Percentiles rank a stretch among this genome's conserved stretches.
Evolutionary conservation across 1,284 basidiomycete species (phyloP).

Genomic region (Mycena citricolor): DNA sequence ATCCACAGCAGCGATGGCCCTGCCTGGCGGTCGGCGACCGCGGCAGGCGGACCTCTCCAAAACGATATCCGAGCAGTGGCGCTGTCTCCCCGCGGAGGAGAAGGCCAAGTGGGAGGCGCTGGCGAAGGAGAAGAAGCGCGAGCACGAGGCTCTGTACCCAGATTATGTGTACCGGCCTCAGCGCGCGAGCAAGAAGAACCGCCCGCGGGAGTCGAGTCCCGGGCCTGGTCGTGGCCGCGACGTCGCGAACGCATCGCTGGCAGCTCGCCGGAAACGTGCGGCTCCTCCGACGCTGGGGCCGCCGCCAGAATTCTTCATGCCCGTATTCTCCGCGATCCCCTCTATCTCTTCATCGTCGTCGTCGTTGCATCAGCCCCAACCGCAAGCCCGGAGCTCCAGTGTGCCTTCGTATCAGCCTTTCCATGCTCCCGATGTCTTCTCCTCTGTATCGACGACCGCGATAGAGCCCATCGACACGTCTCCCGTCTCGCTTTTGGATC

Average conservation of each 20-base stretch:
- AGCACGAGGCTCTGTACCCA: conserved; percentile 25
- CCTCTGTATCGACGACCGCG: background rate
- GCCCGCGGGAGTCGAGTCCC: no score
- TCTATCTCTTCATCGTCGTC: background rate
- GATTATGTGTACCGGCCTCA: conserved; percentile 22
- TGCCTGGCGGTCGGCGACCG: conserved; percentile 36
- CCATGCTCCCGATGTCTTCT: conserved; percentile 60
- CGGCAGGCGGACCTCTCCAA: conserved; percentile 24
- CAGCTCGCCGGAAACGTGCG: no score
- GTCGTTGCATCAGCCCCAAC: conserved; percentile 1
- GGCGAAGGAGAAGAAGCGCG: conserved; percentile 25
- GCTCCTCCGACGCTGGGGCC: no score
- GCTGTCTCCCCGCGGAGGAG: conserved; percentile 25
- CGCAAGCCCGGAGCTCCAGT: conserved; percentile 51
- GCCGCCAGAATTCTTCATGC: no score
- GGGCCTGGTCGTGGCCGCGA: conserved; percentile 15
- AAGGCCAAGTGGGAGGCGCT: conserved; percentile 25
- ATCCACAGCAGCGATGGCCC: no score
- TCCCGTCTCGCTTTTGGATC: conserved; percentile 1
- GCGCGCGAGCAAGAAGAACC: conserved; percentile 15
- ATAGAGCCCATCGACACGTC: background rate
- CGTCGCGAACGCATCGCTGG: conserved; percentile 22
- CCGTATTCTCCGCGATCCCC: no score
- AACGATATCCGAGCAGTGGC: conserved; percentile 21
- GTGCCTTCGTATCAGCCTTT: conserved; percentile 58